Base-by-base conservation (phyloP, 2,329 filamentous ascomycete genomes). In the Colletotrichum noveboracense region DNA sequence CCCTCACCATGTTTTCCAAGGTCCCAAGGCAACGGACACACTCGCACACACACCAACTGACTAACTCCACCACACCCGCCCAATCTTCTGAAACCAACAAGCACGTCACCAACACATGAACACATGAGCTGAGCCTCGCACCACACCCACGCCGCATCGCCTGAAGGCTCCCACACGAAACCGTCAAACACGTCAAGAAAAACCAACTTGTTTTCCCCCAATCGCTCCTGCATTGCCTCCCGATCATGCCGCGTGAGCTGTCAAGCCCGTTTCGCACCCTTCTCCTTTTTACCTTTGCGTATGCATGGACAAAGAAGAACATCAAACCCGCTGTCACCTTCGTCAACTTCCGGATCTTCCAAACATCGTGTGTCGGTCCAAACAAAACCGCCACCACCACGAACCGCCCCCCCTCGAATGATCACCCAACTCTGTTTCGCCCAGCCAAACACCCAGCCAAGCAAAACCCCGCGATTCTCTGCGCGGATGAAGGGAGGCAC, bases 91-190 rank as follows among this genome's bases (percentile, higher is more conserved):
- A 62, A 75, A 62, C 64, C 16, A 28, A 36, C 18, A 68, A 43
- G 62, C 64, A 73, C 58, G 56, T 68, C 73, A 67, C 21, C 38
- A 52, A 52, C 43, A 52, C n/a, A 52, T 52, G 28, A 38, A 38
- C 30, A 30, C 28, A 24, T 43, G 58, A 34, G 64, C 70, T 61
- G 58, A 61, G 58, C 58, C 58, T 61, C 58, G 30, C 58, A 61
- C 58, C 28, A 61, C 30, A n/a, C 36, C 66, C 70, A 18, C 55
- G 58, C 61, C 69, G 66, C 28, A 28, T 16, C 16, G 10, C 18
- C 66, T 60, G 48, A 71, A 30, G 34, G 64, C 58, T 66, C 32
- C 70, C 73, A 73, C 62, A 75, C 34, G 70, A 75, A 75, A 75
- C 73, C 73, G 38, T 58, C 72, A 72, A 72, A 62, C 55, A 60